A percentile compares a stretch with the other conserved stretches of the same genome.
These are phyloP conservation scores for Cercospora berteroae DNA, from an alignment of 2,329 filamentous ascomycete genomes.

Conservation along the genomic window DNA sequence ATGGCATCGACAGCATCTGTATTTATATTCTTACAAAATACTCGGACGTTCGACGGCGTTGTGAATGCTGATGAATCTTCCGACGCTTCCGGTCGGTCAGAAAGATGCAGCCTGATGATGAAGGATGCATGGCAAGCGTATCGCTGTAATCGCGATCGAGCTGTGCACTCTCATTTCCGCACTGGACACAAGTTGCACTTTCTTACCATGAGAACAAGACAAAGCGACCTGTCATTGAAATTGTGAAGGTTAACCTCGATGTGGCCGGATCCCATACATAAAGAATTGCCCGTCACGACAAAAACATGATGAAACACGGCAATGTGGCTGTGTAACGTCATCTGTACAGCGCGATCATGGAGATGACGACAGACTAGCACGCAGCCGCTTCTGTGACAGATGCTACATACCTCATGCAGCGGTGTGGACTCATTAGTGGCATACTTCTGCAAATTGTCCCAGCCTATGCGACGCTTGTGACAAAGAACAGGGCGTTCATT, in stretches of 20 bases:
- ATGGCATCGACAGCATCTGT: background rate
- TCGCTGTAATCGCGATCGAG: constrained; percentile 3
- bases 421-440: background rate
- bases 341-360: background rate
- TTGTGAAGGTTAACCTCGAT: background rate
- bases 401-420: constrained; percentile 1
- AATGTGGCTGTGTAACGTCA: constrained; percentile 5
- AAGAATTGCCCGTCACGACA: background rate
- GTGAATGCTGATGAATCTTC: constrained; percentile 1
- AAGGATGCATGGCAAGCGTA: background rate
- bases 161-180: background rate
- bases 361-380: background rate
- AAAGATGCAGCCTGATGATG: constrained; percentile 5
- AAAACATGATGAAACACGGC: background rate
- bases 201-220: background rate
- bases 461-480: constrained; percentile 4
- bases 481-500: background rate
- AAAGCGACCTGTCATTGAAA: background rate
- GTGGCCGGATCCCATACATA: background rate
- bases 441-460: background rate
- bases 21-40: background rate
- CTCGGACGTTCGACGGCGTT: background rate
- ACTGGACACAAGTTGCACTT: background rate
- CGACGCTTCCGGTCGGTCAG: constrained; percentile 1
- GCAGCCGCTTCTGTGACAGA: background rate